Base-by-base conservation (phyloP, 257 asterid genomes). In the Verbascum thapsus region DNA sequence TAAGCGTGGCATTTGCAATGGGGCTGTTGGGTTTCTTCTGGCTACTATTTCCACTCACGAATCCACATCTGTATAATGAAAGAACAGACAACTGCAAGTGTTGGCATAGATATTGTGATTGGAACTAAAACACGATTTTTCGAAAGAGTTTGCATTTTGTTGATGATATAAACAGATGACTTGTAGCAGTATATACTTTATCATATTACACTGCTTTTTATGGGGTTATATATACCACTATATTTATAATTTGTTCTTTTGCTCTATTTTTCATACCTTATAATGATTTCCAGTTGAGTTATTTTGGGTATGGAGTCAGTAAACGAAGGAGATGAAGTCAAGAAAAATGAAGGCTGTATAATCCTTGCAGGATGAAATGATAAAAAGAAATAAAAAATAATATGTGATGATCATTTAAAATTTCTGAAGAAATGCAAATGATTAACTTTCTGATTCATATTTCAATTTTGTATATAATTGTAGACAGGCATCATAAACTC, bases 71-170 rank as follows among this genome's bases (percentile, higher is more conserved):
- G 53, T 91, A 75, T 47, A 91, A 86, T 76, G 11, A 39, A 15
- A 53, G 15, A 51, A 73, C 76, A 4, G 77, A 84, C 63, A 49
- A 60, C 54, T 91, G 98, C 90, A 81, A 77, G 47, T 86, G 98
- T 63, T 88, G 98, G 95, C 86, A 84, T 44, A 74, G 91, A 72
- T 84, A 82, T 41, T 91, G 98, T 73, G 42, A 55, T 49, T 88
- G 95, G 90, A 63, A 70, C 76, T 80, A 72, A 75, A 58, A 20
- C 37, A 18, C 44, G 39, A 6, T 11, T 64, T 47, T 26, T 6
- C 7, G 34, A n/a, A 58, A 69, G 37, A 22, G 50, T 7, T 23
- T 37, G 16, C 43, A 10, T 6, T 26, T 30, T 5, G 42, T 11
- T 16, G 13, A 2, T 59, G 60, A 18, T 51, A 45, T 53, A 30